A percentile compares a stretch with the other conserved stretches of the same genome.
phyloP scores from a whole-genome alignment of 75 land plant species.

The Azolla pinnata region DNA sequence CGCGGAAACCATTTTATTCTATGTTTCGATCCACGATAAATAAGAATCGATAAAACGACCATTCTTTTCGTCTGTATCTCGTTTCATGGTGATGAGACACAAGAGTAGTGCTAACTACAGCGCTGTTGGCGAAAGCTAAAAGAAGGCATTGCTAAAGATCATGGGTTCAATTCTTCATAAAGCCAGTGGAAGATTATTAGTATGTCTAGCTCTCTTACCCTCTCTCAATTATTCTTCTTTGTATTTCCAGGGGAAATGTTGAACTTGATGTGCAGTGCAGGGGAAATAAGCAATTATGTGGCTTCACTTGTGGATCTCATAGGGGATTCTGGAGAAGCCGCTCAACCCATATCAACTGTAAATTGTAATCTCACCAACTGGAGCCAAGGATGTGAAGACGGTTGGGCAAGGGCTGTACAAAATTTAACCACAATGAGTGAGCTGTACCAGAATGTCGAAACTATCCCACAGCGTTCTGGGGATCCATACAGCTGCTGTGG shows the following conservation, averaged over 20 bases:
- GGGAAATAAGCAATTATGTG: conserved; percentile 60
- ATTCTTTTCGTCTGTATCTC: not conserved
- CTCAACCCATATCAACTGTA: conserved; percentile 25
- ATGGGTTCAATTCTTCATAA: not conserved
- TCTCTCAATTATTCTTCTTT: not conserved
- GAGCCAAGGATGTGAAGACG: conserved; percentile 78
- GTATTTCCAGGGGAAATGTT: conserved; percentile 34
- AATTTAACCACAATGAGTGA: conserved; percentile 19
- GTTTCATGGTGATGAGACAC: not conserved
- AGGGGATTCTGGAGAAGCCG: conserved; percentile 5
- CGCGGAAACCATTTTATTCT: too few relatives aligned
- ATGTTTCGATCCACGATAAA: too few relatives aligned
- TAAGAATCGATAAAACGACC: not conserved
- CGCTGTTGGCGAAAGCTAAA: not conserved
- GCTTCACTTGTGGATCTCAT: conserved; percentile 17
- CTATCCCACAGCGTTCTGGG: conserved; percentile 37
- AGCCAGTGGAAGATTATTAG: too few relatives aligned
- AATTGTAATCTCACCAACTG: conserved; percentile 76
- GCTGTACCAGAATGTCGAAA: conserved; percentile 17
- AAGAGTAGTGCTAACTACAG: not conserved
- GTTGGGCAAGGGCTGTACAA: conserved; percentile 46
- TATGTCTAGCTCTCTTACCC: too few relatives aligned
- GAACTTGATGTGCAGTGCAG: conserved; percentile 44
- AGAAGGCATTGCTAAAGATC: not conserved
- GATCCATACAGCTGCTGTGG: conserved; percentile 60